Evolutionary conservation across 2,329 filamentous ascomycete species (phyloP).

Genomic region (Niveomyces coronatus): DNA sequence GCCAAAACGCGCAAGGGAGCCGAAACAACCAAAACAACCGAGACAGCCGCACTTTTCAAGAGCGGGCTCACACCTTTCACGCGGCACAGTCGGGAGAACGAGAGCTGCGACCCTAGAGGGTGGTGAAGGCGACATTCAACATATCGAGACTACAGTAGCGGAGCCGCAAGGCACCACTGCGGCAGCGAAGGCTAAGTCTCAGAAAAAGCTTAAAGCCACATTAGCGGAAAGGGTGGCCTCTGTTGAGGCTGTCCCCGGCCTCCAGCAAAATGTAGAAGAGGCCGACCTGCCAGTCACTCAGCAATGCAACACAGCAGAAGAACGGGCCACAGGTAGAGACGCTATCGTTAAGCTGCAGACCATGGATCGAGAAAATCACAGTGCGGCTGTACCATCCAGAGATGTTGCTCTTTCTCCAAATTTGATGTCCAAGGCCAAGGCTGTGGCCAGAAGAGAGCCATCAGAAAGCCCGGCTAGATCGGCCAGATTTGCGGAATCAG

Average conservation of each 20-base stretch:
- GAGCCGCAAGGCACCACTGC: background rate
- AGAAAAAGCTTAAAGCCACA: no score
- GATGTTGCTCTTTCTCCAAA: slow-evolving; percentile 10
- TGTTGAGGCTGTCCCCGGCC: no score
- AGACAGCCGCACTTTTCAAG: slow-evolving; percentile 27
- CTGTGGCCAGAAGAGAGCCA: slow-evolving; percentile 22
- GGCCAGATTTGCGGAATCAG: slow-evolving; percentile 53
- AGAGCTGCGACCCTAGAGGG: slow-evolving; percentile 36
- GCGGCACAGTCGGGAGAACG: slow-evolving; percentile 43
- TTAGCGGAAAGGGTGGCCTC: no score
- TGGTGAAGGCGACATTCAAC: slow-evolving; percentile 12
- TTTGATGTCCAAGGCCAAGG: slow-evolving; percentile 14
- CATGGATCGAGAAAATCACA: no score
- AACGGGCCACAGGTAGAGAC: no score
- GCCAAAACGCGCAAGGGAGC: slow-evolving; percentile 23
- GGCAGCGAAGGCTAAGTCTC: slow-evolving; percentile 3
- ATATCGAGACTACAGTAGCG: background rate
- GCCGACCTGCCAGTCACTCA: no score
- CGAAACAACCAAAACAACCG: slow-evolving; percentile 29
- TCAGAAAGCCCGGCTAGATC: slow-evolving; percentile 56
- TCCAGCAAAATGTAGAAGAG: slow-evolving; percentile 13
- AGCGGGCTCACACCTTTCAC: slow-evolving; percentile 35
- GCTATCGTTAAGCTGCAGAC: no score
- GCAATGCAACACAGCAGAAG: no score
- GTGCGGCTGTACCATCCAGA: no score